Conservation (phyloP, 306 rosid species). For the Trifolium fragiferum region DNA sequence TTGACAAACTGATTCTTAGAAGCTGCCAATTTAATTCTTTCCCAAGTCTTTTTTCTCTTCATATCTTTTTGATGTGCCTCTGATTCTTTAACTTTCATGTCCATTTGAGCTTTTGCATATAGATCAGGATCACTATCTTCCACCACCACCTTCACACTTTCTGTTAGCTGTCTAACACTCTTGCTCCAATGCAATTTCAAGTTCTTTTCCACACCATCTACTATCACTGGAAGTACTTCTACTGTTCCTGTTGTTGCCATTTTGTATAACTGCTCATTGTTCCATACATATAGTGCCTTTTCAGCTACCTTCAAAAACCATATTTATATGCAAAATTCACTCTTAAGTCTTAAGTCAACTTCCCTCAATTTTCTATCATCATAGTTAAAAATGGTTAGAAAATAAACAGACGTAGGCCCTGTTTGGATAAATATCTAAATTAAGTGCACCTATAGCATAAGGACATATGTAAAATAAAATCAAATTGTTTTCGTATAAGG, state of each 20-base stretch:
- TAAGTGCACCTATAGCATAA: too few relatives aligned
- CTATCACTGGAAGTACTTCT: slow-evolving; percentile 71
- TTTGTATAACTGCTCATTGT: slow-evolving; percentile 81
- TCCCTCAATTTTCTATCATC: too few relatives aligned
- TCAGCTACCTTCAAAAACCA: slow-evolving; percentile 75
- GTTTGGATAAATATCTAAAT: too few relatives aligned
- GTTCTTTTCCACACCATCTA: slow-evolving; percentile 77
- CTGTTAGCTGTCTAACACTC: slow-evolving; percentile 65
- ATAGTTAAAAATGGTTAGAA: too few relatives aligned
- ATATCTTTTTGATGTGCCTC: slow-evolving; percentile 52
- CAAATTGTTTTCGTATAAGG: too few relatives aligned
- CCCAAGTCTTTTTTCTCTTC: slow-evolving; percentile 67
- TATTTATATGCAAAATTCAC: background rate
- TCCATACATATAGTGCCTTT: slow-evolving; percentile 84
- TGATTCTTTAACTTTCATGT: slow-evolving; percentile 52
- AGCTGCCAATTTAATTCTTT: slow-evolving; percentile 63
- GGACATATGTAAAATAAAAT: too few relatives aligned
- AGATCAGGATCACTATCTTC: slow-evolving; percentile 74
- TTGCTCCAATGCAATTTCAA: slow-evolving; percentile 82
- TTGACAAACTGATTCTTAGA: slow-evolving; percentile 47
- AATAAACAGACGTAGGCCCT: too few relatives aligned
- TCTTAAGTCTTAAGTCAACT: too few relatives aligned
- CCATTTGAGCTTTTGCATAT: slow-evolving; percentile 60
- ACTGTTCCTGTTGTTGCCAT: slow-evolving; percentile 66
- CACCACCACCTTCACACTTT: slow-evolving; percentile 68